phyloP scores from a whole-genome alignment of 176 grass and related monocot species.

The Themeda triandra region DNA sequence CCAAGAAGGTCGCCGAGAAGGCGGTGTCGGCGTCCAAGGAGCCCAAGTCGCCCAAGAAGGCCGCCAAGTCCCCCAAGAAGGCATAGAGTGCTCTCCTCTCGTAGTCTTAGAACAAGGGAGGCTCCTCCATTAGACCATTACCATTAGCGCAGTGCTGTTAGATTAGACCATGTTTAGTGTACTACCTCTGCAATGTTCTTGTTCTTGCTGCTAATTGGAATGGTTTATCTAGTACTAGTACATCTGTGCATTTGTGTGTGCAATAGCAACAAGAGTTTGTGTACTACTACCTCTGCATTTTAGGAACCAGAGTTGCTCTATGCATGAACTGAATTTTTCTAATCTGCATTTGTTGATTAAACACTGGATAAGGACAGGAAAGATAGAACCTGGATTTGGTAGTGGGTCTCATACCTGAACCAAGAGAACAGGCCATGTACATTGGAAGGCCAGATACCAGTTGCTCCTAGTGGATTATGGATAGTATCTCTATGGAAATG shows the following conservation, averaged over 20 bases:
- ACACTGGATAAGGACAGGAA: slow-evolving; percentile 40
- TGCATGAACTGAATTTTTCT: neutral
- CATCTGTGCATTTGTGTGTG: neutral
- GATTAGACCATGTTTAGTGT: neutral
- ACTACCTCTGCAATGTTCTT: neutral
- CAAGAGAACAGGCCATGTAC: slow-evolving; percentile 67
- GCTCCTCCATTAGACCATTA: neutral
- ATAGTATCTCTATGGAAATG: slow-evolving; percentile 85
- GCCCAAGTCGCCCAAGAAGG: slow-evolving; percentile 51
- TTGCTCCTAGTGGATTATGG: slow-evolving; percentile 77
- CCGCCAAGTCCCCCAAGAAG: slow-evolving; percentile 46
- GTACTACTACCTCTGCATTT: neutral
- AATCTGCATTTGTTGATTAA: neutral
- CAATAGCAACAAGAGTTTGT: no score
- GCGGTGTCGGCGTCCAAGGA: slow-evolving; percentile 36
- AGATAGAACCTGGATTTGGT: slow-evolving; percentile 73
- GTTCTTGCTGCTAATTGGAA: neutral
- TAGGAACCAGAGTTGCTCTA: neutral
- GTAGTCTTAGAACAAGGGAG: no score
- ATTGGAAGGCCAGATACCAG: slow-evolving; percentile 54
- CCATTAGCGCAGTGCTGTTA: neutral
- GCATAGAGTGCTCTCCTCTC: no score
- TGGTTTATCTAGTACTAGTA: neutral
- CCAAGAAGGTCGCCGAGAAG: slow-evolving; percentile 49
- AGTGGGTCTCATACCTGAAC: slow-evolving; percentile 90